Evolutionary conservation across 2,329 filamentous ascomycete genomes (phyloP).

Genomic region (Venturia aucupariae): DNA sequence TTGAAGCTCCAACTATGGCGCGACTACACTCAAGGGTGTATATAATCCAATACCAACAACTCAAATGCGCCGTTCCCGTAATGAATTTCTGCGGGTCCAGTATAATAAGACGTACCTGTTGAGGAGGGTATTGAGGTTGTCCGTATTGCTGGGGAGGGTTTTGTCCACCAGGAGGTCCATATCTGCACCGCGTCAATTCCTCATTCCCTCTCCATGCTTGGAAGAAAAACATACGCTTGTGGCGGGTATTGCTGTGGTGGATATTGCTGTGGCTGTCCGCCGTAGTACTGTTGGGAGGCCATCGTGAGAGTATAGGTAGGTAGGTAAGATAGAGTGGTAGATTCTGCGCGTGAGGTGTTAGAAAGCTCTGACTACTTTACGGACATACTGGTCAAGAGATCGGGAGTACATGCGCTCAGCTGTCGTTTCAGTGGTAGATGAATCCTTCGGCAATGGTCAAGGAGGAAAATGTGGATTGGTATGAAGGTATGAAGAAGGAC

Average conservation of each 20-base stretch:
- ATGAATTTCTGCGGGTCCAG: neutral
- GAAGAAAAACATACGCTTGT: conserved; percentile 1
- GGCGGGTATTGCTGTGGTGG: conserved; percentile 25
- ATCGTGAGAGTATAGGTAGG: conserved; percentile 19
- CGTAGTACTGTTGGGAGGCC: conserved; percentile 31
- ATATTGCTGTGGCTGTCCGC: conserved; percentile 17
- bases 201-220: neutral
- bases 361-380: neutral
- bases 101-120: neutral
- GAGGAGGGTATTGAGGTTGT: neutral
- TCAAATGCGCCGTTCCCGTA: neutral
- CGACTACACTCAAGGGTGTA: neutral
- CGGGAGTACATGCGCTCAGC: neutral
- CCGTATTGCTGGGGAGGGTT: conserved; percentile 6
- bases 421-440: no score
- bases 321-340: neutral
- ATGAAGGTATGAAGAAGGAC: no score
- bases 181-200: neutral
- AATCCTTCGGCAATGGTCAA: neutral
- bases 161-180: conserved; percentile 12
- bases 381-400: no score
- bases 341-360: neutral
- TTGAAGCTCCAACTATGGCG: neutral
- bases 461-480: neutral
- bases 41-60: neutral